Base-by-base conservation (phyloP, 2,329 filamentous ascomycete species). In the Penicillium sp. region DNA sequence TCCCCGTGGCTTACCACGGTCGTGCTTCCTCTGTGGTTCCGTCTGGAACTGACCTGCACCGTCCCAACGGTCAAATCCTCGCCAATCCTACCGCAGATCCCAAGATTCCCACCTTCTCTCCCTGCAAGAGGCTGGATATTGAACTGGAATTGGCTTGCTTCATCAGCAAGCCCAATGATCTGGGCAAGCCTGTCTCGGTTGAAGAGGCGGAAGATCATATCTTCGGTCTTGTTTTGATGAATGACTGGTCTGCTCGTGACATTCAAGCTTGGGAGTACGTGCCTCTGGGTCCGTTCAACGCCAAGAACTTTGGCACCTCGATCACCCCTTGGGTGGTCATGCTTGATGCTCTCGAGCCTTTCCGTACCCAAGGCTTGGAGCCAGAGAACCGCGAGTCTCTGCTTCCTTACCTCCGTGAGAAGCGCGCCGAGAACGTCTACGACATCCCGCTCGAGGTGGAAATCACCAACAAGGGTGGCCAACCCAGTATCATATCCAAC, bases 231-330 rank as follows among this genome's bases (percentile, higher is more conserved):
- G 88, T 93, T 0, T 69, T 94, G 48, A 79, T 94, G 76, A 94
- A 94, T 58, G 88, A 94, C 68, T 94, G 88, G 88, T 88, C 84
- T 46, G 88, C 88, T 4, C 75, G 88, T 53, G 88, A 93, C 58
- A 84, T 93, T 43, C 88, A 94, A 64, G 79, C 79, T 0, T 93
- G 86, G 86, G 88, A 94, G 67, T 90, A 90, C 57, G 78, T 90
- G 7, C 88, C 88, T 0, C 71, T 91, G 6, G 88, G 88, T 0
- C 88, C 88, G 0, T 91, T 93, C 71, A 90, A 88, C 52, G 77
- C 82, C 25, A 93, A 94, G 77, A 91, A 90, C 66, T 91, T 93
- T 61, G 85, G 78, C 3, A 88, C 86, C 0, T 86, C 80, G 0
- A 85, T 93, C 56, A 86, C 82, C 51, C 80, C 86, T 0, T 93